These are phyloP conservation scores for Yamadazyma takamatsuzukensis DNA, from an alignment of 805 yeast genomes.

Conservation along the genomic window DNA sequence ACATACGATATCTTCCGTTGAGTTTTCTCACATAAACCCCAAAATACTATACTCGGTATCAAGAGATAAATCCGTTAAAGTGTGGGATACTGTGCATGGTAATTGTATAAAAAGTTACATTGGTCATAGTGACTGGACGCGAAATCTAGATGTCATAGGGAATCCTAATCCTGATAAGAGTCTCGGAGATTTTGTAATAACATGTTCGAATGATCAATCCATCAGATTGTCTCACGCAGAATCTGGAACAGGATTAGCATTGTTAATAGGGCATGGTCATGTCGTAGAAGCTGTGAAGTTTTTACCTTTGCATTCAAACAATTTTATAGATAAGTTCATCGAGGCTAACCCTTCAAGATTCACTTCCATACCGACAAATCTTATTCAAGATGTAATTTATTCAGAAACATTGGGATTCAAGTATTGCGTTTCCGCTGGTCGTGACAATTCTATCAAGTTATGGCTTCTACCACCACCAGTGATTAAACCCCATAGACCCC, in stretches of 20 bases:
- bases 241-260: conserved; percentile 63
- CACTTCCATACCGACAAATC: conserved; percentile 29
- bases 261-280: conserved; percentile 75
- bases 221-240: conserved; percentile 62
- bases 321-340: conserved; percentile 45
- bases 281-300: conserved; percentile 74
- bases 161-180: conserved; percentile 11
- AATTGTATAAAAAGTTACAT: conserved; percentile 61
- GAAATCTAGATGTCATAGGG: conserved; percentile 49
- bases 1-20: conserved; percentile 70
- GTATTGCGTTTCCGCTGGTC: conserved; percentile 72
- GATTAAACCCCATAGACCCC: conserved; percentile 50
- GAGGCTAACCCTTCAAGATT: conserved; percentile 26
- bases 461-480: conserved; percentile 77
- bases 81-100: conserved; percentile 70
- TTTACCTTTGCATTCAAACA: conserved; percentile 52
- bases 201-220: conserved; percentile 79
- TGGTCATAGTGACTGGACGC: conserved; percentile 89
- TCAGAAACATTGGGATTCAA: conserved; percentile 49
- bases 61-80: conserved; percentile 55
- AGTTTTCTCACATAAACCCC: conserved; percentile 47
- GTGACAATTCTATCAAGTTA: conserved; percentile 70
- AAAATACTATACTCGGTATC: conserved; percentile 56
- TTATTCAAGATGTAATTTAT: conserved; percentile 26
- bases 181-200: conserved; percentile 56